phyloP scores from a whole-genome alignment of 805 yeast genomes.

The Tetrapisispora namnaoensis region DNA sequence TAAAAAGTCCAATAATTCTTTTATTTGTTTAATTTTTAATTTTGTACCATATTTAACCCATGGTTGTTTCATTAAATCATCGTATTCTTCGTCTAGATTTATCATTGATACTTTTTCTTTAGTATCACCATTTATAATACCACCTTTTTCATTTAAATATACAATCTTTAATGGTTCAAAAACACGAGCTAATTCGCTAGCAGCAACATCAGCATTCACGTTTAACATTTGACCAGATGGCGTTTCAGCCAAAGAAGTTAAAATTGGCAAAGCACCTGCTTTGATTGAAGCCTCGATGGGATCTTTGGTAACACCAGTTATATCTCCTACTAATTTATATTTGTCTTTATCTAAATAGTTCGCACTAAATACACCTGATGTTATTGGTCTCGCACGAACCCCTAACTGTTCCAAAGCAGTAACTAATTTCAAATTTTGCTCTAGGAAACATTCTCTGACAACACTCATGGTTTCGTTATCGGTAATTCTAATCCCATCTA shows the following conservation, averaged over 20 bases:
- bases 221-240: slow-evolving; percentile 92
- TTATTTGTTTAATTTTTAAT: slow-evolving; percentile 91
- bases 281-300: slow-evolving; percentile 89
- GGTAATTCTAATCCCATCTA: slow-evolving; percentile 94
- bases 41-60: slow-evolving; percentile 99
- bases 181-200: slow-evolving; percentile 93
- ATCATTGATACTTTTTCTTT: slow-evolving; percentile 84
- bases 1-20: slow-evolving; percentile 82
- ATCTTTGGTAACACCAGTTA: slow-evolving; percentile 75
- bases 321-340: slow-evolving; percentile 87
- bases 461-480: slow-evolving; percentile 92
- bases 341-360: slow-evolving; percentile 82
- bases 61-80: slow-evolving; percentile 76
- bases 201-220: slow-evolving; percentile 98
- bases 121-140: slow-evolving; percentile 84
- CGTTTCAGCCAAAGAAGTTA: slow-evolving; percentile 95
- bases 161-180: slow-evolving; percentile 96
- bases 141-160: slow-evolving; percentile 95
- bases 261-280: slow-evolving; percentile 93
- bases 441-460: slow-evolving; percentile 89
- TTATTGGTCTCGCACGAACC: slow-evolving; percentile 96
- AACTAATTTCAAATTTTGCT: slow-evolving; percentile 89
- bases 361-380: slow-evolving; percentile 95
- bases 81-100: slow-evolving; percentile 94
- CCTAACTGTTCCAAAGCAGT: slow-evolving; percentile 95